Evolutionary conservation across 768 basidiomycete species (phyloP), one percentile per base, ranked within the genome.

Genomic region (Rhizopogon vinicolor): DNA sequence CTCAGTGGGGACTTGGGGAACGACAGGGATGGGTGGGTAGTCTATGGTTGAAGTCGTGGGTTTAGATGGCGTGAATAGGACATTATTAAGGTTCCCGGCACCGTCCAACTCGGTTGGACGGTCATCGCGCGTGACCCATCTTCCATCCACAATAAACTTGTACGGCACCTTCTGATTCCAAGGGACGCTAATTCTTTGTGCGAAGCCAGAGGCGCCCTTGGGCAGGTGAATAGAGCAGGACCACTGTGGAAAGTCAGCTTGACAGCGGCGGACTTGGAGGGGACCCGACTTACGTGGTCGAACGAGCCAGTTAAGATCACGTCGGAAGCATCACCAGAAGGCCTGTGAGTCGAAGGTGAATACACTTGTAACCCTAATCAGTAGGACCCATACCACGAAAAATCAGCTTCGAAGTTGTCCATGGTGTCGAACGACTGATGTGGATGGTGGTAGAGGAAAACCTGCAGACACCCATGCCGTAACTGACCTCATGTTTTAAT

Each of bases 141-240:
- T 62, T 37, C 84, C 85, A 65, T 93, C 91, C 52, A 92, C 89
- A 65, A 91, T 74, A 65, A 83, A 93, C 70, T 93, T 93, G 81
- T 87, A 93, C 7, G 73, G 63, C 54, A 89, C 72, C 62, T 82
- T 86, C 49, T 79, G 65, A 45, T 75, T 81, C 81, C 81, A 89
- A 1, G 86, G 85, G 31, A 91, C 72, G 48, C 70, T 64, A 22
- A 80, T 72, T 5, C 69, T 74, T 19, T 77, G 82, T 52, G 75
- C 72, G 68, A 89, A 92, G 4, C 84, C 85, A 29, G 71, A 63
- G 16, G 75, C 70, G 18, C 74, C 76, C 65, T 78, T 85, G 25
- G 72, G 70, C 57, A 90, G 81, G 55, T 69, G 77, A 44, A 78
- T 69, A 39, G 85, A 83, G 55, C 72, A 70, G 28, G 83, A 75